These are phyloP conservation scores for Phytophthora parvispora DNA, from an alignment of 352 stramenopile genomes.

Conservation along the genomic window DNA sequence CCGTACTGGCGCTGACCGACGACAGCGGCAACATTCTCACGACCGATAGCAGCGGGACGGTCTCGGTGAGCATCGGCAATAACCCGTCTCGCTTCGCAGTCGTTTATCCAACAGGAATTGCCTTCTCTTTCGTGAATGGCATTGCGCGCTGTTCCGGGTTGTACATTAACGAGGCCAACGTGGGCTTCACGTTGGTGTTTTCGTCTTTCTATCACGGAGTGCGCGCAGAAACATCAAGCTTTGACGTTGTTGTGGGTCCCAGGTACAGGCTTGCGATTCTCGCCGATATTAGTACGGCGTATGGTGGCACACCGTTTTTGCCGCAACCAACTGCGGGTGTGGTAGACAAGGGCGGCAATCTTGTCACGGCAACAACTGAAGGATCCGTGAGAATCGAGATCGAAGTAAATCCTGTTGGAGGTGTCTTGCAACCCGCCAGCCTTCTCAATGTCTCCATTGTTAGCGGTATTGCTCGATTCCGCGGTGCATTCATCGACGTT, in stretches of 20 bases:
- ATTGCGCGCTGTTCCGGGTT: slow-evolving; percentile 78
- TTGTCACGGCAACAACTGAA: slow-evolving; percentile 52
- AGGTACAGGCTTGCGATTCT: slow-evolving; percentile 71
- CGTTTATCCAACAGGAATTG: slow-evolving; percentile 51
- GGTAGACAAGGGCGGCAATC: slow-evolving; percentile 84
- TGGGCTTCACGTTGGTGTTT: slow-evolving; percentile 78
- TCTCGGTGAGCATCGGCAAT: slow-evolving; percentile 63
- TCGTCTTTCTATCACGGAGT: slow-evolving; percentile 75
- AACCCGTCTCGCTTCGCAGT: slow-evolving; percentile 65
- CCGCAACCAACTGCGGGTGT: slow-evolving; percentile 82
- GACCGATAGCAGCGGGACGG: slow-evolving; percentile 57
- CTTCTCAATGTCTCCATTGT: slow-evolving; percentile 68
- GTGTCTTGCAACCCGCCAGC: slow-evolving; percentile 55
- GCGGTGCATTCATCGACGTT: slow-evolving; percentile 76
- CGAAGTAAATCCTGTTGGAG: slow-evolving; percentile 65
- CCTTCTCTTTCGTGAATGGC: slow-evolving; percentile 81
- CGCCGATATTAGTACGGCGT: slow-evolving; percentile 83
- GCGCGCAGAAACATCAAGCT: slow-evolving; percentile 72
- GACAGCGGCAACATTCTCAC: slow-evolving; percentile 84
- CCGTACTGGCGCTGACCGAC: slow-evolving; percentile 78
- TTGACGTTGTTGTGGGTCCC: slow-evolving; percentile 77
- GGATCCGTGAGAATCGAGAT: slow-evolving; percentile 77
- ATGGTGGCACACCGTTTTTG: slow-evolving; percentile 77
- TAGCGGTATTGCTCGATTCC: slow-evolving; percentile 66
- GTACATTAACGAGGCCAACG: slow-evolving; percentile 71